Evolutionary conservation across 257 asterid species (phyloP), one percentile per base, ranked within the genome.

Genomic region (Perilla frutescens): DNA sequence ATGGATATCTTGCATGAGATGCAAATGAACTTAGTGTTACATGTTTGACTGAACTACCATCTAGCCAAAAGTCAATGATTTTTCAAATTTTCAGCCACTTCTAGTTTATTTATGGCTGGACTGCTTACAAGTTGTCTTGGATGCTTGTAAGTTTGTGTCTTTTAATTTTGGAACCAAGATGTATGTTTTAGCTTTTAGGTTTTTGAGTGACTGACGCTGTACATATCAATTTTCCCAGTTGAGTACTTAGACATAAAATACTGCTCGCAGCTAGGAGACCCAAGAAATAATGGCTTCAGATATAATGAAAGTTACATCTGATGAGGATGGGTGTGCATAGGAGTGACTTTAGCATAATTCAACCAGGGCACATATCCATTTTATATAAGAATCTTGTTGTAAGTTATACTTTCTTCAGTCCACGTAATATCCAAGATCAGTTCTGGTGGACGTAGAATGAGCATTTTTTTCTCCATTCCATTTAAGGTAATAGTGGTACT

Each of bases 301-400:
- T 66, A 48, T 48, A 15, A 32, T 13, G 12, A 47, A 12, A 47
- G 31, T 31, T 44, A 20, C 41, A 20, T 11, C 53, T 11, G 20
- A 69, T 69, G 74, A 55, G 39, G 14, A 20, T 20, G 26, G 26
- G 7, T 68, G 32, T 12, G 4, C 41, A 2, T 47, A 45, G 3
- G 31, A 66, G 45, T 6, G 40, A 43, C 53, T 14, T 55, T 55
- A 26, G 64, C n/a, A 68, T 53, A 68, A 54, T 40, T n/a, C 40
- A 68, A 51, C 39, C 62, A 5, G 51, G 14, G 51, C 10, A 49
- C 15, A 36, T 6, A 37, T 14, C 73, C 37, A 34, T 53, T 68
- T 10, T 1, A 40, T 26, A 39, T 55, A 9, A 55, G 54, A 50
- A 15, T 5, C 65, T 45, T 8, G 47, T 26, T 12, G 39, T 13